These are phyloP conservation scores for Lantana camara DNA, from an alignment of 257 asterid genomes.

Conservation along the genomic window DNA sequence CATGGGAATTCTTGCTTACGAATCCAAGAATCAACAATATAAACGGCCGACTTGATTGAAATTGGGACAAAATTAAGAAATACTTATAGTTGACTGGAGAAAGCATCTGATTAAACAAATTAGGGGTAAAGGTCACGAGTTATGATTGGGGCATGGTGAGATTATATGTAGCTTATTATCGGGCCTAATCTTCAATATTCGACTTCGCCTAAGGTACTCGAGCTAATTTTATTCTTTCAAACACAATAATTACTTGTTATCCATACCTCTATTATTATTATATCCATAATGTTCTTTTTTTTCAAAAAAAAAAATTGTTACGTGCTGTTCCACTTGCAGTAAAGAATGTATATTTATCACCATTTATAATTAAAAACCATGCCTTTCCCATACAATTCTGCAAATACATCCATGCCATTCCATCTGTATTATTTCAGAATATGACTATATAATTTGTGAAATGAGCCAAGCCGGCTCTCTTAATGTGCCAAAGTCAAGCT, in stretches of 20 bases:
- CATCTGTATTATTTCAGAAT: too few species aligned
- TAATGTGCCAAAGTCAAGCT: too few species aligned
- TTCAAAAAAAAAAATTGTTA: too few species aligned
- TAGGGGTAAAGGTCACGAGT: slow-evolving; percentile 36
- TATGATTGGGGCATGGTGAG: slow-evolving; percentile 58
- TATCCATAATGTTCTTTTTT: too few species aligned
- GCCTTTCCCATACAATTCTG: too few species aligned
- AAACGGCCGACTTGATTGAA: slow-evolving; percentile 28
- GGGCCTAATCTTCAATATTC: slow-evolving; percentile 39
- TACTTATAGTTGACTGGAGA: slow-evolving; percentile 57
- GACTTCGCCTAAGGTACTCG: slow-evolving; percentile 36
- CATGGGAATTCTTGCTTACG: slow-evolving; percentile 21
- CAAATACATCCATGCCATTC: too few species aligned
- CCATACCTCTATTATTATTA: neutral
- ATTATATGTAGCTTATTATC: slow-evolving; percentile 65
- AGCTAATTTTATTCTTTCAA: slow-evolving; percentile 46
- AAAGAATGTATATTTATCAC: too few species aligned
- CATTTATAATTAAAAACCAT: too few species aligned
- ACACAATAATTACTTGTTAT: slow-evolving; percentile 5
- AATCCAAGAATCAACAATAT: slow-evolving; percentile 13
- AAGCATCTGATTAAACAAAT: slow-evolving; percentile 52
- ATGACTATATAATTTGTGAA: too few species aligned
- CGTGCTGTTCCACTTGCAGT: too few species aligned
- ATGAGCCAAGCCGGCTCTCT: too few species aligned
- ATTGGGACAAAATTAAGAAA: slow-evolving; percentile 42